Conservation (phyloP, 495 filamentous ascomycete species). For the Xeromyces bisporus region DNA sequence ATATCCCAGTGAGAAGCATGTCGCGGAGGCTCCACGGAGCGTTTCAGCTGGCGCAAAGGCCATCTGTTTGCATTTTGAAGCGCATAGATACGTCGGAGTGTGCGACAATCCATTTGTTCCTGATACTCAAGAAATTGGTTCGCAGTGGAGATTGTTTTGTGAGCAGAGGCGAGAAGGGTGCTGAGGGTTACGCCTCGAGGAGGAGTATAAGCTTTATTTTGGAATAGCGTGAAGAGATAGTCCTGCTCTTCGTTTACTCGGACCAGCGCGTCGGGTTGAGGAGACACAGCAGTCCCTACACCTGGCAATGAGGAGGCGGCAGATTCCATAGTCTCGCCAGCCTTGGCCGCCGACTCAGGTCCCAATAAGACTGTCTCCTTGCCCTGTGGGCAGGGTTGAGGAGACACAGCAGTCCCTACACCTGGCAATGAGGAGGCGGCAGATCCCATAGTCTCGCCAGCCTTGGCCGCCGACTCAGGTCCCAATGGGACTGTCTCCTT, state of each 20-base stretch:
- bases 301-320: constrained; percentile 9
- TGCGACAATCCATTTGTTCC: constrained; percentile 69
- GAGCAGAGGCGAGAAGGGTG: constrained; percentile 51
- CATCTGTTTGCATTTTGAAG: constrained; percentile 78
- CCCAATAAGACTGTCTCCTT: constrained; percentile 12
- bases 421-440: constrained; percentile 9
- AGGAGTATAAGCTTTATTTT: constrained; percentile 45
- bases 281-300: constrained; percentile 1
- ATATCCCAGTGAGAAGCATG: constrained; percentile 68
- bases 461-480: constrained; percentile 6
- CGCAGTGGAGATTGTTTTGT: constrained; percentile 66
- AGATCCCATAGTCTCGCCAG: constrained; percentile 6
- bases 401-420: constrained; percentile 1
- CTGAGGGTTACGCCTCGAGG: constrained; percentile 44
- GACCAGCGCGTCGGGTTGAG: constrained; percentile 21
- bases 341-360: constrained; percentile 6
- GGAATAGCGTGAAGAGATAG: constrained; percentile 69
- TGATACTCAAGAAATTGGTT: constrained; percentile 60
- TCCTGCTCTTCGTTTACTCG: constrained; percentile 42
- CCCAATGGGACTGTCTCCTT: constrained; percentile 12
- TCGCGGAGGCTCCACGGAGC: constrained; percentile 58
- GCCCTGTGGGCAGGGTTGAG: constrained; percentile 20
- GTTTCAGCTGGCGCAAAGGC: constrained; percentile 75
- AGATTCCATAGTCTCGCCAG: constrained; percentile 6
- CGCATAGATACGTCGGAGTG: constrained; percentile 69